Percentiles rank a stretch among this genome's conserved stretches.
phyloP scores from a whole-genome alignment of 2,329 filamentous ascomycete genomes.

The Apiospora hydei region DNA sequence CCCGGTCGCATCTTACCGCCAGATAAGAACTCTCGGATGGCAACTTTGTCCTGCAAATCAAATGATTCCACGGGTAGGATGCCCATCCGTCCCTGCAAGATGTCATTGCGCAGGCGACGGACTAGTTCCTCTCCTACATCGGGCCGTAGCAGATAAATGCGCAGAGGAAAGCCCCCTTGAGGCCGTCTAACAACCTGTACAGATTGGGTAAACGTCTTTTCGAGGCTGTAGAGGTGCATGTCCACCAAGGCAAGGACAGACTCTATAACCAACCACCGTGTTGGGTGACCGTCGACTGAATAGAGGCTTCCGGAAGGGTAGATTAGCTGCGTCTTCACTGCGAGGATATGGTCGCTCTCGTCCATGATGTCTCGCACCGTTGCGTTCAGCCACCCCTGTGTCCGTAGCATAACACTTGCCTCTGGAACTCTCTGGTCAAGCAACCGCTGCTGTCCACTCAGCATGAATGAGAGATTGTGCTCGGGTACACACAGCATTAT shows the following conservation, averaged over 20 bases:
- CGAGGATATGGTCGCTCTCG: slow-evolving; percentile 65
- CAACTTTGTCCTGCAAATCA: slow-evolving; percentile 39
- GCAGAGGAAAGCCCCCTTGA: slow-evolving; percentile 57
- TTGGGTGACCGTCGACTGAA: slow-evolving; percentile 58
- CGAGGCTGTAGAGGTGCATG: slow-evolving; percentile 47
- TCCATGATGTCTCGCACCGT: slow-evolving; percentile 67
- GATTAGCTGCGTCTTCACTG: slow-evolving; percentile 61
- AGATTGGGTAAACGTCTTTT: slow-evolving; percentile 44
- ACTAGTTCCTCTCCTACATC: slow-evolving; percentile 56
- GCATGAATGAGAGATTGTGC: slow-evolving; percentile 67
- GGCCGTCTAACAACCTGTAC: slow-evolving; percentile 55
- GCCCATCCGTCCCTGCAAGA: slow-evolving; percentile 44
- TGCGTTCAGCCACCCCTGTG: slow-evolving; percentile 57
- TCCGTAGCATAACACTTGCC: slow-evolving; percentile 56
- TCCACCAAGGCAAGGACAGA: slow-evolving; percentile 51
- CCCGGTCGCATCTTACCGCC: slow-evolving; percentile 34
- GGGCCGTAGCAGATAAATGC: slow-evolving; percentile 61
- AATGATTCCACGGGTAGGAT: slow-evolving; percentile 43
- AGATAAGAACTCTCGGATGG: slow-evolving; percentile 40
- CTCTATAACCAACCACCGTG: slow-evolving; percentile 57
- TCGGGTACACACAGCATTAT: slow-evolving; percentile 69
- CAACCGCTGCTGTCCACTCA: slow-evolving; percentile 66
- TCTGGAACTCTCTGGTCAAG: slow-evolving; percentile 52
- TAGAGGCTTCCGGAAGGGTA: slow-evolving; percentile 60
- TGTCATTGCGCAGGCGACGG: slow-evolving; percentile 47